phyloP scores from a whole-genome alignment of 1,284 basidiomycete species.

The Dichomitus squalens region DNA sequence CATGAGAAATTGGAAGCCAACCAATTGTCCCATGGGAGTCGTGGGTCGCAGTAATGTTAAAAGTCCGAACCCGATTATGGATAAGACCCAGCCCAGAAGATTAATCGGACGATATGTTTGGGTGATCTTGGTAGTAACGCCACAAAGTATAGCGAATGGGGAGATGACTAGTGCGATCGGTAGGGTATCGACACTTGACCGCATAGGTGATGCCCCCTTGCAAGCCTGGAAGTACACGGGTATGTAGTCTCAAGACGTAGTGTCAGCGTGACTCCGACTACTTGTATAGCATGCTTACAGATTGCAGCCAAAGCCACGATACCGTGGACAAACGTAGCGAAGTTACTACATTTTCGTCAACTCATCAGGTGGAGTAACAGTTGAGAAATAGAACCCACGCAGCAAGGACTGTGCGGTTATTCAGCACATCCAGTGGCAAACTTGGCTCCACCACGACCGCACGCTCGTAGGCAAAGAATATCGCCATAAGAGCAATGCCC shows the following conservation, averaged over 20 bases:
- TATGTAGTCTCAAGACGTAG: constrained; percentile 35
- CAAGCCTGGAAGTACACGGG: no score
- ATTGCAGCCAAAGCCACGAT: constrained; percentile 14
- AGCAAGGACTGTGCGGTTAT: constrained; percentile 32
- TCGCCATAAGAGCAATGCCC: constrained; percentile 13
- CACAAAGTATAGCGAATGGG: constrained; percentile 28
- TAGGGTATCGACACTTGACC: constrained; percentile 31
- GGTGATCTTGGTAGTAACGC: constrained; percentile 22
- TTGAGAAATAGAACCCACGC: constrained; percentile 22
- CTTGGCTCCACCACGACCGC: neutral
- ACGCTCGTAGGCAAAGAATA: constrained; percentile 22
- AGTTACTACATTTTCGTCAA: constrained; percentile 16
- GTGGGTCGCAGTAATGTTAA: constrained; percentile 27
- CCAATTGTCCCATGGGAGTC: constrained; percentile 31
- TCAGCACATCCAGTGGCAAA: constrained; percentile 33
- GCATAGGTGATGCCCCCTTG: constrained; percentile 30
- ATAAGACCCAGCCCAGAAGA: constrained; percentile 31
- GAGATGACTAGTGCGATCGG: constrained; percentile 27
- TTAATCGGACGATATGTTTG: constrained; percentile 32
- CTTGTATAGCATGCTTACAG: constrained; percentile 1
- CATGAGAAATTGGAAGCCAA: constrained; percentile 35
- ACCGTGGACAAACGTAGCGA: constrained; percentile 24
- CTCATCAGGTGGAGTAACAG: neutral
- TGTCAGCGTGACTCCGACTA: neutral
- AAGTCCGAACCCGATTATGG: constrained; percentile 33